These are phyloP conservation scores for Polychaeton citri DNA, from an alignment of 2,329 filamentous ascomycete genomes.

Conservation along the genomic window DNA sequence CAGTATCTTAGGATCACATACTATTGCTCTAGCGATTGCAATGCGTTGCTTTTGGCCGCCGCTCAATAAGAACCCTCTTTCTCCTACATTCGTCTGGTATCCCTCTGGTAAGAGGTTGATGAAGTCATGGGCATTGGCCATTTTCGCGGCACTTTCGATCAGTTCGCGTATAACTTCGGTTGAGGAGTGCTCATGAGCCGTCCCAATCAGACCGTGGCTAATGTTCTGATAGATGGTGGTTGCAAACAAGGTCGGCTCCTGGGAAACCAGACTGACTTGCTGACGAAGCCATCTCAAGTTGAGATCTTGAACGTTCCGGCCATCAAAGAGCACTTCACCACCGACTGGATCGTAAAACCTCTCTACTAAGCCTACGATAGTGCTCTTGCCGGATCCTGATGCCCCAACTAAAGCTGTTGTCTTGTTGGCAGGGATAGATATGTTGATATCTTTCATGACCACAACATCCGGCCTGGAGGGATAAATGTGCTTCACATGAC, in stretches of 20 bases:
- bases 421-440: constrained; percentile 76
- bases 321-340: constrained; percentile 69
- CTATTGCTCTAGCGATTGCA: constrained; percentile 80
- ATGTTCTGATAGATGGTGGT: constrained; percentile 87
- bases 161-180: constrained; percentile 57
- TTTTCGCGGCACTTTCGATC: constrained; percentile 69
- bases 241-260: constrained; percentile 83
- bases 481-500: constrained; percentile 82
- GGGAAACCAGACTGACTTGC: constrained; percentile 82
- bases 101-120: constrained; percentile 68
- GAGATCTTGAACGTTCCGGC: constrained; percentile 62
- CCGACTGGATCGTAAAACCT: constrained; percentile 85
- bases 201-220: constrained; percentile 78
- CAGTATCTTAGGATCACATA: constrained; percentile 86
- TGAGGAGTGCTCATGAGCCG: constrained; percentile 53
- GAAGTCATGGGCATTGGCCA: constrained; percentile 91
- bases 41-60: constrained; percentile 97
- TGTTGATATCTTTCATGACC: constrained; percentile 71
- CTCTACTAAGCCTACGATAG: constrained; percentile 84
- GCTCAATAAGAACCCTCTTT: constrained; percentile 81
- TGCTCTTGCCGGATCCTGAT: constrained; percentile 89
- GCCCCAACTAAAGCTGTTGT: constrained; percentile 87
- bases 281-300: constrained; percentile 86
- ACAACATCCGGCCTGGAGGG: constrained; percentile 82
- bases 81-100: constrained; percentile 90